Evolutionary conservation across 176 grass and related monocot genomes (phyloP).

Genomic region (Triticum urartu): DNA sequence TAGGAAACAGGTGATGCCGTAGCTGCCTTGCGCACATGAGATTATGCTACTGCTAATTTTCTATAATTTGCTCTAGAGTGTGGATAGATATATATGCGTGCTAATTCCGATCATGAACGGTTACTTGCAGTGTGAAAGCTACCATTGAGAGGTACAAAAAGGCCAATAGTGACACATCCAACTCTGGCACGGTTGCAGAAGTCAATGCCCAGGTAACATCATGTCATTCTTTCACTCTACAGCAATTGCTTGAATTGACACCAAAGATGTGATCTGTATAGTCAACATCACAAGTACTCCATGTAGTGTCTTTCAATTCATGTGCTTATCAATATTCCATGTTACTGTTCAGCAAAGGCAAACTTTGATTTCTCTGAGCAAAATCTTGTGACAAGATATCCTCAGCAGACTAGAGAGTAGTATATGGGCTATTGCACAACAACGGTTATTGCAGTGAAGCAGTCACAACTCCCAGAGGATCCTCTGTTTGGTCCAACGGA

Average conservation of each 20-base stretch:
- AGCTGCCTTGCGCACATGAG: not conserved
- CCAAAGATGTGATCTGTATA: not conserved
- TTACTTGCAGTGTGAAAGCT: conserved; percentile 77
- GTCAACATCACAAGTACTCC: not conserved
- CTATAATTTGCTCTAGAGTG: not conserved
- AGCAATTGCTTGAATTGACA: conserved; percentile 6
- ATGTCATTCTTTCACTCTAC: conserved; percentile 35
- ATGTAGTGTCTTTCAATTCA: not conserved
- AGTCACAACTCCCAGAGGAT: not conserved
- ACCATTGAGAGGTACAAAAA: conserved; percentile 98
- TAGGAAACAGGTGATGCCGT: not conserved
- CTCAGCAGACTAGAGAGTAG: not conserved
- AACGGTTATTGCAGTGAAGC: not conserved
- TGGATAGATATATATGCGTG: not conserved
- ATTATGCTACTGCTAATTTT: not conserved
- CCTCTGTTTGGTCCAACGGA: conserved; percentile 5
- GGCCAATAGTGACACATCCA: conserved; percentile 64
- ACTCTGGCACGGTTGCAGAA: conserved; percentile 66
- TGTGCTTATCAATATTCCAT: conserved; percentile 1
- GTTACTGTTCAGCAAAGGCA: conserved; percentile 12
- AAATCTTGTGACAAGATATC: conserved; percentile 24
- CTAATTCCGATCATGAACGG: not conserved
- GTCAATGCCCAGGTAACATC: conserved; percentile 81
- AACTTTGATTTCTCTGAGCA: not conserved
- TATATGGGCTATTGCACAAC: not conserved